Evolutionary conservation across 768 basidiomycete species (phyloP), one percentile per base, ranked within the genome.

Genomic region (Lentinus brumalis): DNA sequence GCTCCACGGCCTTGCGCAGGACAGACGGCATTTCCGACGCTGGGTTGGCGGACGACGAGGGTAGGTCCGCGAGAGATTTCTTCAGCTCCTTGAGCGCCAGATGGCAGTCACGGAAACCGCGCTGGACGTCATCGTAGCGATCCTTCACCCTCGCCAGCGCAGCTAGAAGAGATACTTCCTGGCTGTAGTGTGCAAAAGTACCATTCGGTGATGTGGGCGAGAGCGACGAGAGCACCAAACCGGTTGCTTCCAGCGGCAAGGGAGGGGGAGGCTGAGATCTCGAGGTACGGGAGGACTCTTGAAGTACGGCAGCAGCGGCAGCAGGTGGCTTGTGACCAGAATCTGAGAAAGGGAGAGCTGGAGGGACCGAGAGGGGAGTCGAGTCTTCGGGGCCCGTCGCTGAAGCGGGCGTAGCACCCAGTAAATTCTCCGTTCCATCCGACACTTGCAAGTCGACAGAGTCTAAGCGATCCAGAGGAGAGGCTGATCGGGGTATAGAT

Each of bases 21-120:
- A 84, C 71, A 8, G 69, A 35, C 16, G 57, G 50, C 51, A 60
- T 61, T 18, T 69, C 63, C 0, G 55, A 31, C 16, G 50, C 1
- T 4, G 62, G 4, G 8, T 4, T 31, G 5, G 52, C 6, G 6
- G 69, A 50, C 10, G 60, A 54, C 11, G 64, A 39, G 2, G 73
- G 62, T 7, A 74, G 51, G 2, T 59, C 61, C 18, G 67, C 35
- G 6, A 81, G 55, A 15, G 70, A 75, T 30, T 70, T 67, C 67
- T 81, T 83, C 50, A 92, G 78, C 2, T 82, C 78, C 63, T 86
- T 83, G 35, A 93, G 77, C 2, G 87, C 82, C 10, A 85, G 69
- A 63, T 90, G 85, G 63, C 91, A 92, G 66, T 88, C 87, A 2
- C 85, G 81, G 72, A 91, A 88, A 0, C 83, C 77, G 1, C 78